Base-by-base conservation (phyloP, 768 basidiomycete genomes). In the Leccinum disarticulatum region DNA sequence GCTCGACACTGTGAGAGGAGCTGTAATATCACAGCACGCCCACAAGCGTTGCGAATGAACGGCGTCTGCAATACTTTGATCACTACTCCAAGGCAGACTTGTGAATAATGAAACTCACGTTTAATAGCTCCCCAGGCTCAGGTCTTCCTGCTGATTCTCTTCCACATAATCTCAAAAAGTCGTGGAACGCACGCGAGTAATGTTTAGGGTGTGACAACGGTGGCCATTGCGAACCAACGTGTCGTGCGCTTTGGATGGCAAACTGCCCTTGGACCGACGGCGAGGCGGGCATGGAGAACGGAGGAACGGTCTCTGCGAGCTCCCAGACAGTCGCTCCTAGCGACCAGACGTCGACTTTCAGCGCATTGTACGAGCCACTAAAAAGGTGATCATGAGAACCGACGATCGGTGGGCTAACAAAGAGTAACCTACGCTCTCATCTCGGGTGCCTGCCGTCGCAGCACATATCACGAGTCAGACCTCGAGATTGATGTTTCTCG, bases 301-400 rank as follows among this genome's bases (percentile, higher is more conserved):
- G 91, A 5, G 91, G 91, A 54, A 83, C 78, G 6, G 85, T 83
- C 68, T 93, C 82, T 1, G 88, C 87, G 73, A 89, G 80, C 68
- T 93, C 91, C 91, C 91, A 92, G 0, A 90, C 80, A 0, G 91
- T 93, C 0, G 91, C 91, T 2, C 91, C 91, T 6, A 91, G 76
- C 0, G 90, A 91, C 90, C 90, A 93, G 0, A 87, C 78, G 60
- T 93, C 91, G 50, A 91, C 84, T 69, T 87, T 87, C 47, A 91
- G 79, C 1, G 85, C 82, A 65, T 93, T 79, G 66, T 93, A 92
- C 0, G 85, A 77, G 11, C 87, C 86, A 54, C 87, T 88, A 47
- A 33, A 22, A 25, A 58, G 38, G 58, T 17, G 27, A 55, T 53
- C 14, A 54, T 69, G 10, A 66, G 62, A 49, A 48, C 41, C 31